Percentiles rank a stretch among this genome's conserved stretches.
Evolutionary conservation across 306 rosid species (phyloP).

Genomic region (Lathyrus aphaca): DNA sequence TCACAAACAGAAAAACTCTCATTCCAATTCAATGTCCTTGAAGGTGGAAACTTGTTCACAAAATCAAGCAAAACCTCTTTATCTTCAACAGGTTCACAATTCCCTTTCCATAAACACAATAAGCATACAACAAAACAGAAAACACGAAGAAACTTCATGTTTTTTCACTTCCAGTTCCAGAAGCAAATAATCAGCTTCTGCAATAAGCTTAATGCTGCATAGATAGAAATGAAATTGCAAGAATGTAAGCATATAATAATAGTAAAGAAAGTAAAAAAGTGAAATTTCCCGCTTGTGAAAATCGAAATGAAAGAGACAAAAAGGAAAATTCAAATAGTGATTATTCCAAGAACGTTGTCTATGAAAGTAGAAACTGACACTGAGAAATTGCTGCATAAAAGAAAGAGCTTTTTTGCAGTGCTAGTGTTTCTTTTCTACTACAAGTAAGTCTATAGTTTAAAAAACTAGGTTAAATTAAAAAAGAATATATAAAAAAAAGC

Average conservation of each 20-base stretch:
- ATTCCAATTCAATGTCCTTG: conserved; percentile 81
- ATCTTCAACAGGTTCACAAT: conserved; percentile 74
- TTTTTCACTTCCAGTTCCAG: conserved; percentile 35
- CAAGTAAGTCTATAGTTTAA: not conserved
- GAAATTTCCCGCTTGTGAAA: conserved; percentile 32
- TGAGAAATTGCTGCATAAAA: conserved; percentile 55
- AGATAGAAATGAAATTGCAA: conserved; percentile 43
- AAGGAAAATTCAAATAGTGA: conserved; percentile 40
- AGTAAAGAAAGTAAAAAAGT: not conserved
- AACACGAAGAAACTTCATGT: conserved; percentile 50
- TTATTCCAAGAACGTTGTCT: conserved; percentile 76
- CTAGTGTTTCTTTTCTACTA: conserved; percentile 7
- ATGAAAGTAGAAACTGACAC: conserved; percentile 63
- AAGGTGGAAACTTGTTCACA: conserved; percentile 63
- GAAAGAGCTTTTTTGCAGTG: conserved; percentile 51
- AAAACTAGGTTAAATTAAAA: not conserved
- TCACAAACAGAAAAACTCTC: conserved; percentile 55
- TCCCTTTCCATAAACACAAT: conserved; percentile 55
- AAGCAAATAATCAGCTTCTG: conserved; percentile 47
- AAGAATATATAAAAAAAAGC: not conserved
- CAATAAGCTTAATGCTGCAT: conserved; percentile 35
- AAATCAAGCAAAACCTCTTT: conserved; percentile 75
- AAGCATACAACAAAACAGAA: conserved; percentile 46
- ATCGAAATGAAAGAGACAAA: conserved; percentile 34
- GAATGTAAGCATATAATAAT: conserved; percentile 16